These are phyloP conservation scores for Cyclotella distinguenda DNA, from an alignment of 108 stramenopile species.

Conservation along the genomic window DNA sequence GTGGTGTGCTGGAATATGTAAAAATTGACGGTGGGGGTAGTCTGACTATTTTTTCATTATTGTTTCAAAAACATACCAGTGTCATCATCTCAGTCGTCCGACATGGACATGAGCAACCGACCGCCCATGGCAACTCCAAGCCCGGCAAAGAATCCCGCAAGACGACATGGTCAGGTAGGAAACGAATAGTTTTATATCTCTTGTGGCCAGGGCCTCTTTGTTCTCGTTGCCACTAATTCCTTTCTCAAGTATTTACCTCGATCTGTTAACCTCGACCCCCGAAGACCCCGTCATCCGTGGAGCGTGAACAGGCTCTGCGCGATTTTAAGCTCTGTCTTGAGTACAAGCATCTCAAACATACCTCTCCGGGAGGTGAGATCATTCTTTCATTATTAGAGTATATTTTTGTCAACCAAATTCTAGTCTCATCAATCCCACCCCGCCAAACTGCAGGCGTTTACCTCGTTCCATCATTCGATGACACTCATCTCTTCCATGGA, in stretches of 20 bases:
- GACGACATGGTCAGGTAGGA: conserved; percentile 14
- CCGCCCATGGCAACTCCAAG: conserved; percentile 41
- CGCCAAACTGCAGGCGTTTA: conserved; percentile 57
- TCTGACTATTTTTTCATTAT: not conserved
- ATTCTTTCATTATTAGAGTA: no score
- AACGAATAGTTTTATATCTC: not conserved
- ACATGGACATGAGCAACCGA: conserved; percentile 3
- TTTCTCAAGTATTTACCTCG: not conserved
- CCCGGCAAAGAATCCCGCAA: conserved; percentile 29
- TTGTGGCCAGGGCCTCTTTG: no score
- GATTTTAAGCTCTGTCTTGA: conserved; percentile 95
- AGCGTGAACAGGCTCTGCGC: conserved; percentile 84
- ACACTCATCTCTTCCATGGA: conserved; percentile 85
- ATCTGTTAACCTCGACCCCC: not conserved
- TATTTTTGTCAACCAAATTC: not conserved
- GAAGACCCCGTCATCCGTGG: conserved; percentile 53
- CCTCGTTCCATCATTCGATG: conserved; percentile 78
- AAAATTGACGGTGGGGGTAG: no score
- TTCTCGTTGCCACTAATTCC: not conserved
- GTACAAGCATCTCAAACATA: conserved; percentile 91
- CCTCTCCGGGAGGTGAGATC: conserved; percentile 77
- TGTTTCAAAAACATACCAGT: not conserved
- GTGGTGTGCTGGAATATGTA: no score
- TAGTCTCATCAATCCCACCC: not conserved
- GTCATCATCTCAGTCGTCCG: no score